These are phyloP conservation scores for Rubus idaeus DNA, from an alignment of 306 rosid species.

Conservation along the genomic window DNA sequence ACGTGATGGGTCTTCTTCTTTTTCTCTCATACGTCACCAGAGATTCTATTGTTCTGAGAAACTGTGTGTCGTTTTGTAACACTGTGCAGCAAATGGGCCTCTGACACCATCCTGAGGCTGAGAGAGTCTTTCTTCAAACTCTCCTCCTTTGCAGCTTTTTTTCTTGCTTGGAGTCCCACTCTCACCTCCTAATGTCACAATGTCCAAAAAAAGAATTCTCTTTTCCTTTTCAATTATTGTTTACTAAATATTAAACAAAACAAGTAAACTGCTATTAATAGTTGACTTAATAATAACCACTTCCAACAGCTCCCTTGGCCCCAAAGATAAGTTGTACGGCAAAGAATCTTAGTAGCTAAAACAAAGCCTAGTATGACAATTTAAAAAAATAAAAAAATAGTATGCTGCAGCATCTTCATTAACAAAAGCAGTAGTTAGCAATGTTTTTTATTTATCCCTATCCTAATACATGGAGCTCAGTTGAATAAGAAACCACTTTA, in stretches of 20 bases:
- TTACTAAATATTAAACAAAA: neutral
- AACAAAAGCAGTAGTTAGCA: neutral
- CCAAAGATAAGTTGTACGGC: too few species aligned
- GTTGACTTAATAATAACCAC: neutral
- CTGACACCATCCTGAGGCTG: conserved; percentile 19
- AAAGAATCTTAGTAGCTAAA: too few species aligned
- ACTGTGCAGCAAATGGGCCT: conserved; percentile 12
- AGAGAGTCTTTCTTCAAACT: neutral
- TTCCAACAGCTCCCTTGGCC: neutral
- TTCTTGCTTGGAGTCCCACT: neutral
- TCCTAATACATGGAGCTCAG: neutral
- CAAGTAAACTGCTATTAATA: neutral
- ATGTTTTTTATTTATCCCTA: neutral
- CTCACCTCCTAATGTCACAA: neutral
- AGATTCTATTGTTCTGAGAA: neutral
- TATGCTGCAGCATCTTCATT: conserved; percentile 7
- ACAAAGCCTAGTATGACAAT: neutral
- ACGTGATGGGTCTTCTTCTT: conserved; percentile 8
- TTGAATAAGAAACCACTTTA: neutral
- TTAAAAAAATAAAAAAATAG: too few species aligned
- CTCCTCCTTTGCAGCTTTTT: conserved; percentile 1
- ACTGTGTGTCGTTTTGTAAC: conserved; percentile 21
- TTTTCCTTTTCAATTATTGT: neutral
- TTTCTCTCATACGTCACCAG: conserved; percentile 10
- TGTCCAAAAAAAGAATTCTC: too few species aligned